Evolutionary conservation across 495 filamentous ascomycete genomes (phyloP), one percentile per base, ranked within the genome.

Genomic region (Sabuloglossum arenarium): DNA sequence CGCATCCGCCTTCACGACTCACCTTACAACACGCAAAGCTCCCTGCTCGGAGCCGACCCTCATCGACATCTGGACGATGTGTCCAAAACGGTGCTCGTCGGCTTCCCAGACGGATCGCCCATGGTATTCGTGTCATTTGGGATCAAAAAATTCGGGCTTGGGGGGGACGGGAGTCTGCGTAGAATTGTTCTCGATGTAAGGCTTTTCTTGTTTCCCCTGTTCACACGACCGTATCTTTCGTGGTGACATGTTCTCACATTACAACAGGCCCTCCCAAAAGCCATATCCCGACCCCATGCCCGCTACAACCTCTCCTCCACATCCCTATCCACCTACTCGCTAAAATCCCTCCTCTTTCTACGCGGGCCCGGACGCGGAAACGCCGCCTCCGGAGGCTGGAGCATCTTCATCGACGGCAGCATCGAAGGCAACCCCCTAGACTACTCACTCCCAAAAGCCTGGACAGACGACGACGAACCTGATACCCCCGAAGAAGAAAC

Each of bases 21-120:
- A 0, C 82, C 84, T 0, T 88, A 89, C 63, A 75, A 75, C 62
- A 75, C 76, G 19, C 60, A 61, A 39, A 61, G 62, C 34, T 65
- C 75, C 0, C 67, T 69, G n/a, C 67, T 81, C 39, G 68, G 0
- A 10, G 39, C 3, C 3, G 19, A 4, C 10, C 19, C 6, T 64
- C 14, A 56, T 61, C 2, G 63, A 67, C 30, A 51, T 65, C 54
- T 14, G 59, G 60, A 19, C 37, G 69, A 79, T 64, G 67, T 73
- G 14, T 78, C 82, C 24, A 75, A 78, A 29, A 78, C 81, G 3
- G 71, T 94, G 45, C 89, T 82, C 61, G 68, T 90, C 58, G 82
- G 81, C 6, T 90, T 91, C 63, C 87, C 87, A 0, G 79, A 88
- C 60, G 79, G 77, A 49, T 81, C 82, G 28, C 82, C 86, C 0